phyloP scores from a whole-genome alignment of 108 stramenopile species.

The Pseudonitzschia pungens region DNA sequence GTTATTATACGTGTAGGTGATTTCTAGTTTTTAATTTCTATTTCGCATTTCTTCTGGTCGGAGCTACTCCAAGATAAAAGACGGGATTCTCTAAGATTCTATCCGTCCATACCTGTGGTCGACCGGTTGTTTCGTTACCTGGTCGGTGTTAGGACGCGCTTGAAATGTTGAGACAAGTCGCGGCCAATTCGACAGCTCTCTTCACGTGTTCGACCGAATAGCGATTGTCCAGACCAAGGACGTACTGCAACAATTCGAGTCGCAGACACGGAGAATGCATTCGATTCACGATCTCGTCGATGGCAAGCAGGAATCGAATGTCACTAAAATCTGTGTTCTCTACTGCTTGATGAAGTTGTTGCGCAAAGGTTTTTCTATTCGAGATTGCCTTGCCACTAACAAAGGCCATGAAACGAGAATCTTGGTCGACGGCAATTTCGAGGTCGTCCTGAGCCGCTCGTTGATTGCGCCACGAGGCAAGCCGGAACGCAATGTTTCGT shows the following conservation, averaged over 20 bases:
- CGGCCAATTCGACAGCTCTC: constrained; percentile 78
- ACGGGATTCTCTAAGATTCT: background rate
- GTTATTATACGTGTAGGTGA: background rate
- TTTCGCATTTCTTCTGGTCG: background rate
- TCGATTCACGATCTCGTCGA: constrained; percentile 59
- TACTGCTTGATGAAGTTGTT: constrained; percentile 64
- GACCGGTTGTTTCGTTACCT: background rate
- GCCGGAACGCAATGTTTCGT: constrained; percentile 86
- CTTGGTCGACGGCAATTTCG: constrained; percentile 77
- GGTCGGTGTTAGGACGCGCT: background rate
- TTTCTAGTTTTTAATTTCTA: background rate
- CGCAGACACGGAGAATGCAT: constrained; percentile 89
- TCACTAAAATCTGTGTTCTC: constrained; percentile 68
- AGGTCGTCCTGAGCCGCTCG: constrained; percentile 86
- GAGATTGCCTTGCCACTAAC: constrained; percentile 85
- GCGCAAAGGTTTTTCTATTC: constrained; percentile 80
- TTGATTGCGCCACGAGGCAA: constrained; percentile 87
- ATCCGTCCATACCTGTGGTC: background rate
- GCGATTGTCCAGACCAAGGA: constrained; percentile 88
- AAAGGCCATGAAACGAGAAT: constrained; percentile 85
- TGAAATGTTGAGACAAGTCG: constrained; percentile 57
- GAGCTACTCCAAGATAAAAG: too few species aligned
- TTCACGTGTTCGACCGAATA: constrained; percentile 87
- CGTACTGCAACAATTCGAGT: constrained; percentile 86
- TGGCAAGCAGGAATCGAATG: constrained; percentile 60